Conservation (phyloP, 441 rosid species). For the Aleurites moluccanus region DNA sequence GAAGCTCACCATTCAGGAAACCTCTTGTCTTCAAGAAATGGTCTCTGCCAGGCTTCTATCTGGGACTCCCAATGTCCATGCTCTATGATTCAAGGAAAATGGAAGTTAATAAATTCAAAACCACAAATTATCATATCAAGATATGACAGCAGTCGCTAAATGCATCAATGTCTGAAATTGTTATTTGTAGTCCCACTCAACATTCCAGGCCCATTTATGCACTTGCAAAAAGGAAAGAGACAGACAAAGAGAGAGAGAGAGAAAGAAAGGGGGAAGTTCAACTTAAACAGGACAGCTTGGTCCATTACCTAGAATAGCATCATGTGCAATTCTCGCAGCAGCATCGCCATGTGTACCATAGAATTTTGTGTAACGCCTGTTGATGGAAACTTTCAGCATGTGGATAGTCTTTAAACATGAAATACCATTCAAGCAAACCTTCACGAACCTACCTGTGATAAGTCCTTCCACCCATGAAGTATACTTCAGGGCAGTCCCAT, state of each 20-base stretch:
- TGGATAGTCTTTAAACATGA: slow-evolving; percentile 6
- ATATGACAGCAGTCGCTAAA: slow-evolving; percentile 1
- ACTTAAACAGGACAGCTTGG: not conserved
- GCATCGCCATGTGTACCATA: slow-evolving; percentile 70
- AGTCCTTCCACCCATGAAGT: slow-evolving; percentile 60
- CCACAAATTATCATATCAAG: not conserved
- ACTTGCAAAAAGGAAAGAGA: not conserved
- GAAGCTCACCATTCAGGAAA: slow-evolving; percentile 76
- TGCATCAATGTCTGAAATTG: not conserved
- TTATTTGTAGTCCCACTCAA: not conserved
- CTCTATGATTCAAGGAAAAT: slow-evolving; percentile 35
- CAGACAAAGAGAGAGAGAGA: too few relatives aligned
- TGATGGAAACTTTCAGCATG: slow-evolving; percentile 26
- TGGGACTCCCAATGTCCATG: slow-evolving; percentile 76
- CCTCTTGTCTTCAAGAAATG: slow-evolving; percentile 82
- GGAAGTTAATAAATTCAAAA: not conserved
- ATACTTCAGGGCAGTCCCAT: slow-evolving; percentile 92
- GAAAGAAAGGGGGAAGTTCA: not conserved
- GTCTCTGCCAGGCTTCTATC: slow-evolving; percentile 90
- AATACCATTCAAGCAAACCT: not conserved
- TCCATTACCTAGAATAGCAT: slow-evolving; percentile 71
- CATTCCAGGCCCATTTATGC: not conserved
- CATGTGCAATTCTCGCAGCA: slow-evolving; percentile 76
- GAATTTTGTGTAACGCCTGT: slow-evolving; percentile 86
- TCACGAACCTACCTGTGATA: slow-evolving; percentile 55